Conservation (phyloP, 1,284 basidiomycete genomes). For the Mycena citricolor region DNA sequence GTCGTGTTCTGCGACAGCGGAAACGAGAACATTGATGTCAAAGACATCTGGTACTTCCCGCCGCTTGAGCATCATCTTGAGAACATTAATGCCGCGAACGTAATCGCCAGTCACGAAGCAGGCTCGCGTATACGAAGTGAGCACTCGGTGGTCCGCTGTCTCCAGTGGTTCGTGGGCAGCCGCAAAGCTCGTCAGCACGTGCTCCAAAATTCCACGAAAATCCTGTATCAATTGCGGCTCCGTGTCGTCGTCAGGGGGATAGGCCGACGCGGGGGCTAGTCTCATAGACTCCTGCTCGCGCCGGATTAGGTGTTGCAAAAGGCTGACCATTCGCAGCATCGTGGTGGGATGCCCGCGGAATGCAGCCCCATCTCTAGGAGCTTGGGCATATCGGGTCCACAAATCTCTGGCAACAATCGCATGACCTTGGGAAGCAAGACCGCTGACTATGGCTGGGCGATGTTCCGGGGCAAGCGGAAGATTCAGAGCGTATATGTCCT, state of each 20-base stretch:
- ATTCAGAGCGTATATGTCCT: slow-evolving; percentile 43
- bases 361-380: slow-evolving; percentile 39
- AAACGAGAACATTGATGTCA: slow-evolving; percentile 64
- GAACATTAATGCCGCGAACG: slow-evolving; percentile 44
- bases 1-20: slow-evolving; percentile 49
- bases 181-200: slow-evolving; percentile 46
- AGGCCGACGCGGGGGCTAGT: slow-evolving; percentile 6
- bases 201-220: slow-evolving; percentile 41
- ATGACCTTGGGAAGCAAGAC: slow-evolving; percentile 47
- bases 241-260: slow-evolving; percentile 4
- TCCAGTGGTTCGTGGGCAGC: slow-evolving; percentile 44
- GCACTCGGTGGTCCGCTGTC: slow-evolving; percentile 45
- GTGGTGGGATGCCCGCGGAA: slow-evolving; percentile 47
- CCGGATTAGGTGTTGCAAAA: slow-evolving; percentile 41
- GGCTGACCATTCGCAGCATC: slow-evolving; percentile 57
- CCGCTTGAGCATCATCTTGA: slow-evolving; percentile 47
- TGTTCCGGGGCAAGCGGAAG: slow-evolving; percentile 41
- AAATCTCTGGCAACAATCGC: slow-evolving; percentile 46
- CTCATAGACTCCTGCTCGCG: slow-evolving; percentile 20
- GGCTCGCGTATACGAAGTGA: slow-evolving; percentile 63
- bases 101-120: slow-evolving; percentile 57
- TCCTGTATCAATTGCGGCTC: slow-evolving; percentile 31
- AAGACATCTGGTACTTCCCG: slow-evolving; percentile 55
- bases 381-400: slow-evolving; percentile 56
- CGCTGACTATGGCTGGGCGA: slow-evolving; percentile 48